A percentile compares a stretch with the other conserved stretches of the same genome.
Evolutionary conservation across 345 rosid genomes (phyloP).

Genomic region (Ceriops decandra): DNA sequence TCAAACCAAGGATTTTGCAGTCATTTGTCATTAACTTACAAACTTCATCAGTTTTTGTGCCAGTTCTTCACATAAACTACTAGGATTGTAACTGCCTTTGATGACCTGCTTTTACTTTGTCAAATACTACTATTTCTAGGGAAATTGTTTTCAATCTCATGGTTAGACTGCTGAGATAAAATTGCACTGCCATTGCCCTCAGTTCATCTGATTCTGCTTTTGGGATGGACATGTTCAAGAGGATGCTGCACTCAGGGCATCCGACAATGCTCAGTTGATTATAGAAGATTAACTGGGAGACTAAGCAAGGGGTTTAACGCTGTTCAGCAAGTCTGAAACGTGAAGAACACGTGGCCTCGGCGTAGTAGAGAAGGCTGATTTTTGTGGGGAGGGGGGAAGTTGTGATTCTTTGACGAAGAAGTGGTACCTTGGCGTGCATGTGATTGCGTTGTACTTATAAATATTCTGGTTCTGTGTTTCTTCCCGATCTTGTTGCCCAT

Average conservation of each 20-base stretch:
- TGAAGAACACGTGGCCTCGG: not conserved
- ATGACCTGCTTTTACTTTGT: no score
- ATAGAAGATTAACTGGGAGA: not conserved
- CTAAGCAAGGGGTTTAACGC: not conserved
- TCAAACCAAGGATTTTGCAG: no score
- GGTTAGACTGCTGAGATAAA: slow-evolving; percentile 33
- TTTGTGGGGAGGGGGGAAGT: not conserved
- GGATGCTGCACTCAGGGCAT: slow-evolving; percentile 92
- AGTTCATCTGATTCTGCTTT: slow-evolving; percentile 95
- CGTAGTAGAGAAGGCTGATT: not conserved
- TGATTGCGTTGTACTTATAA: not conserved
- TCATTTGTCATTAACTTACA: no score
- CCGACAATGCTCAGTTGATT: slow-evolving; percentile 86
- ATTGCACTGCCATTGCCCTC: slow-evolving; percentile 40
- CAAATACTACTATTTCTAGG: not conserved
- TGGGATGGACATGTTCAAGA: slow-evolving; percentile 91
- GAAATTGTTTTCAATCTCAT: slow-evolving; percentile 27
- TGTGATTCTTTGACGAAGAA: not conserved
- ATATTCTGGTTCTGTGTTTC: not conserved
- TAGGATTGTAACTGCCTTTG: no score
- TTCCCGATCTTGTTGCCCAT: not conserved
- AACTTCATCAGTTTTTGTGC: no score
- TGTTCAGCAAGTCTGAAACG: not conserved
- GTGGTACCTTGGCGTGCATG: not conserved
- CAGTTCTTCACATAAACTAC: no score